phyloP scores from a whole-genome alignment of 2,329 filamentous ascomycete genomes.

The Sporothrix humicola region DNA sequence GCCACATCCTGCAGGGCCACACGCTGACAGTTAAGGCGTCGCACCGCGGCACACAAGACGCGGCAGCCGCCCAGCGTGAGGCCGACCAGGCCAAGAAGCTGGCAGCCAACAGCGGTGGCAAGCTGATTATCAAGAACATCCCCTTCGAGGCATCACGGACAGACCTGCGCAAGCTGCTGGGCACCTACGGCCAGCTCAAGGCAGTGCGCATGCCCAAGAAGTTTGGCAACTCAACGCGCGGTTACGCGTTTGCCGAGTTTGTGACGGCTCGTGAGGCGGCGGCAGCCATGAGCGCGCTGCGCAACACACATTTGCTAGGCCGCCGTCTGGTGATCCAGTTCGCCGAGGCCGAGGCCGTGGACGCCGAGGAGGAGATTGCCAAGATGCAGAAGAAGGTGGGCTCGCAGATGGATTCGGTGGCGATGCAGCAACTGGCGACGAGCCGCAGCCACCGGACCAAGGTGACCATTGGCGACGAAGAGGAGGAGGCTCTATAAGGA shows the following conservation, averaged over 20 bases:
- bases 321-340: slow-evolving; percentile 89
- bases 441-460: slow-evolving; percentile 74
- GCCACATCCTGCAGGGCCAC: slow-evolving; percentile 84
- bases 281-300: slow-evolving; percentile 88
- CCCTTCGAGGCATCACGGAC: slow-evolving; percentile 95
- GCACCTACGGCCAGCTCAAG: slow-evolving; percentile 88
- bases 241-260: slow-evolving; percentile 97
- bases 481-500: slow-evolving; percentile 49
- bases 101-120: slow-evolving; percentile 73
- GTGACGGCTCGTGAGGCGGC: slow-evolving; percentile 75
- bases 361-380: slow-evolving; percentile 93
- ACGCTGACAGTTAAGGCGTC: slow-evolving; percentile 84
- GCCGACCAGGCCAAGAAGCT: slow-evolving; percentile 84
- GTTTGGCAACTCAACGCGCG: slow-evolving; percentile 84
- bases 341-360: slow-evolving; percentile 83
- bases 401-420: slow-evolving; percentile 87
- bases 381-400: slow-evolving; percentile 97
- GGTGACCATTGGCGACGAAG: slow-evolving; percentile 82
- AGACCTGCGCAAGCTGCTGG: slow-evolving; percentile 83
- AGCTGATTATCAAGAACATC: slow-evolving; percentile 97
- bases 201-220: slow-evolving; percentile 95
- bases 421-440: slow-evolving; percentile 84
- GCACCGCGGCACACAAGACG: slow-evolving; percentile 78
- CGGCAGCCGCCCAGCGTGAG: slow-evolving; percentile 81
- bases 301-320: slow-evolving; percentile 91